phyloP scores from a whole-genome alignment of 1,284 basidiomycete genomes.

The Phenoliferia sp. region DNA sequence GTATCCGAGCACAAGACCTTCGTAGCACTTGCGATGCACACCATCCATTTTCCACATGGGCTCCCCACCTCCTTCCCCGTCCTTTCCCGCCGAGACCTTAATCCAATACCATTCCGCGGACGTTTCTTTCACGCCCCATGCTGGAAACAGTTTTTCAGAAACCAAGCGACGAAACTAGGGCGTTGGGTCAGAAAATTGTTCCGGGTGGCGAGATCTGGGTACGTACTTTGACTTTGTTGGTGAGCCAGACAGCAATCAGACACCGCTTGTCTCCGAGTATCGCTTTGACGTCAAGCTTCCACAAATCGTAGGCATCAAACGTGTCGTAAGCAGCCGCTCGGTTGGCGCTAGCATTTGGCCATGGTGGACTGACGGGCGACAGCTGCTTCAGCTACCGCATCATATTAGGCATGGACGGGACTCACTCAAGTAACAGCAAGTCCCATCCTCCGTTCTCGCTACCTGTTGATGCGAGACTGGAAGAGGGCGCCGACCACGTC shows the following conservation, averaged over 20 bases:
- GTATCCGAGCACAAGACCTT: constrained; percentile 32
- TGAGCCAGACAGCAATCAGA: constrained; percentile 33
- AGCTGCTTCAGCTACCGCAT: background rate
- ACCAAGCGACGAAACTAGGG: constrained; percentile 29
- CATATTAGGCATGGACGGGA: background rate
- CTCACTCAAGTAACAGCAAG: constrained; percentile 23
- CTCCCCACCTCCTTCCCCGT: constrained; percentile 18
- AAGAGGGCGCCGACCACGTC: constrained; percentile 10
- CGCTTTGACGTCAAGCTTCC: constrained; percentile 24
- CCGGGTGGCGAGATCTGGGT: background rate
- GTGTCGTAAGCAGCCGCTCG: constrained; percentile 30
- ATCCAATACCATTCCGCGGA: constrained; percentile 35
- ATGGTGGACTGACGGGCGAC: constrained; percentile 28
- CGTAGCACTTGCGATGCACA: constrained; percentile 31
- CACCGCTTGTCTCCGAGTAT: constrained; percentile 18
- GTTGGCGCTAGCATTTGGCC: constrained; percentile 32
- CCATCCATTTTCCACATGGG: constrained; percentile 31
- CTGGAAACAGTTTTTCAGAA: constrained; percentile 31
- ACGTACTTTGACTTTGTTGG: constrained; percentile 34
- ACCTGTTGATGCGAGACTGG: background rate
- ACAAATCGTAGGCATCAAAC: constrained; percentile 36
- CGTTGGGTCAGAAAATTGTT: background rate
- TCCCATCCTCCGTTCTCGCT: constrained; percentile 11
- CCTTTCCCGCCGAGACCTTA: constrained; percentile 24
- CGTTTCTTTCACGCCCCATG: constrained; percentile 20